Conservation (phyloP, 371 early-diverging fungal species). For the Gilbertella persicaria region DNA sequence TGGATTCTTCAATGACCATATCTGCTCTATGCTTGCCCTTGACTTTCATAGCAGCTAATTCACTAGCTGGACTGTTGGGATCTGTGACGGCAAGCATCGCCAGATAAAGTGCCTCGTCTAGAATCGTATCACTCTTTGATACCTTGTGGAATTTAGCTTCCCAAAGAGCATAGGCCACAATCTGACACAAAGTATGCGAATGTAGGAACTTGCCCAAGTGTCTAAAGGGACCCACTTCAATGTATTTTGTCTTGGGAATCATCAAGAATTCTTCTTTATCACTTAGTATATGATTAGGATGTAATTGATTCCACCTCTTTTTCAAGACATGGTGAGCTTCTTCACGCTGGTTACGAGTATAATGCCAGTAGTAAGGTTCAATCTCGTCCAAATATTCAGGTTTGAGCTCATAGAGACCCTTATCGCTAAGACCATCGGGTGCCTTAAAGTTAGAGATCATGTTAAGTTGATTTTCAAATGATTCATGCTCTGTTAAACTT, state of each 20-base stretch:
- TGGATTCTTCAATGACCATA: conserved; percentile 8
- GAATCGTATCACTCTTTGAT: conserved; percentile 64
- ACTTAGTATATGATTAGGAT: conserved; percentile 18
- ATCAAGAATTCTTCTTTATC: conserved; percentile 51
- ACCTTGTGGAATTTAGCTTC: conserved; percentile 59
- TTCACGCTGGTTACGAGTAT: conserved; percentile 87
- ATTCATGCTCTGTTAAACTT: conserved; percentile 70
- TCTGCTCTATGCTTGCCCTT: conserved; percentile 33
- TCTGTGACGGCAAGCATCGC: conserved; percentile 75
- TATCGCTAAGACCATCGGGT: conserved; percentile 81
- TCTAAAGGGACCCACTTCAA: conserved; percentile 72
- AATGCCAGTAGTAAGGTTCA: conserved; percentile 93
- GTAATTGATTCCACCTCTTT: conserved; percentile 28
- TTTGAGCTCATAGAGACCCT: conserved; percentile 87
- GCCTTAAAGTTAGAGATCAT: conserved; percentile 79
- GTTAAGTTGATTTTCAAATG: conserved; percentile 76
- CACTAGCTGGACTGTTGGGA: conserved; percentile 50
- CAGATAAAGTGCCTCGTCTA: conserved; percentile 78
- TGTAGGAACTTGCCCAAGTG: conserved; percentile 71
- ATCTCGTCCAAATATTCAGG: conserved; percentile 81
- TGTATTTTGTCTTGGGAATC: conserved; percentile 59
- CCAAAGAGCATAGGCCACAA: conserved; percentile 79
- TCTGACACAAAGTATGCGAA: conserved; percentile 66
- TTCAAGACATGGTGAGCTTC: conserved; percentile 77
- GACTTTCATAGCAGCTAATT: conserved; percentile 10